Conservation (phyloP, 768 basidiomycete species). For the Hypholoma sublateritium region DNA sequence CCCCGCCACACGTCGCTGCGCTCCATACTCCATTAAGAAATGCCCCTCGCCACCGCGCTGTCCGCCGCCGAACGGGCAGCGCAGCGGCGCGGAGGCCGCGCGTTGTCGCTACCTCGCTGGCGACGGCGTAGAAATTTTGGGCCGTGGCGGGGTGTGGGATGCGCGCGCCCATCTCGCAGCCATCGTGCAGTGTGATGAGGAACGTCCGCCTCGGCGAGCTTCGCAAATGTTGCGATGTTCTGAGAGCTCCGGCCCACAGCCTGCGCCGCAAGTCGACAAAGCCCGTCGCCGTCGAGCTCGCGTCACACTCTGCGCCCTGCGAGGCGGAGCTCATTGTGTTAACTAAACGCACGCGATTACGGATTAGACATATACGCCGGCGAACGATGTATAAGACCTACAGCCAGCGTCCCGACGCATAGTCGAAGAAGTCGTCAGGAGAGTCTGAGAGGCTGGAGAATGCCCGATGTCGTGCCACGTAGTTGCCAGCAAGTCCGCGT, state of each 20-base stretch:
- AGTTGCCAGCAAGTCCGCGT: too few species aligned
- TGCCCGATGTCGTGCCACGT: too few species aligned
- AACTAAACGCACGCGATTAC: conserved; percentile 31
- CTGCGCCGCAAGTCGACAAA: conserved; percentile 43
- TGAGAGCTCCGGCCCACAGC: conserved; percentile 34
- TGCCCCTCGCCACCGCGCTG: conserved; percentile 30
- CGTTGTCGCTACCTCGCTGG: conserved; percentile 17
- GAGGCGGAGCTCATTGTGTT: conserved; percentile 45
- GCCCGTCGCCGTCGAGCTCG: conserved; percentile 39
- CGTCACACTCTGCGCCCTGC: conserved; percentile 43
- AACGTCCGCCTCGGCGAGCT: conserved; percentile 45
- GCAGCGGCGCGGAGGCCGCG: conserved; percentile 8
- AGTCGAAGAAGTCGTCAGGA: too few species aligned
- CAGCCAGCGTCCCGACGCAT: too few species aligned
- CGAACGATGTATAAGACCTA: conserved; percentile 12
- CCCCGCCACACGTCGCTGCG: conserved; percentile 32
- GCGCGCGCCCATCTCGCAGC: conserved; percentile 32
- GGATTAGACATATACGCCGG: too few species aligned
- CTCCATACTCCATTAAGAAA: conserved; percentile 34
- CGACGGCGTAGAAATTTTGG: conserved; percentile 18
- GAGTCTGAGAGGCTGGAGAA: too few species aligned
- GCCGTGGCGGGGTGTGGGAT: conserved; percentile 29
- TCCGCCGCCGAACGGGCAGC: conserved; percentile 11
- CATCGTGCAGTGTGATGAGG: conserved; percentile 31
- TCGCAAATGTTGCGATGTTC: conserved; percentile 34